Evolutionary conservation across 495 filamentous ascomycete species (phyloP).

Genomic region (Geopyxis carbonaria): DNA sequence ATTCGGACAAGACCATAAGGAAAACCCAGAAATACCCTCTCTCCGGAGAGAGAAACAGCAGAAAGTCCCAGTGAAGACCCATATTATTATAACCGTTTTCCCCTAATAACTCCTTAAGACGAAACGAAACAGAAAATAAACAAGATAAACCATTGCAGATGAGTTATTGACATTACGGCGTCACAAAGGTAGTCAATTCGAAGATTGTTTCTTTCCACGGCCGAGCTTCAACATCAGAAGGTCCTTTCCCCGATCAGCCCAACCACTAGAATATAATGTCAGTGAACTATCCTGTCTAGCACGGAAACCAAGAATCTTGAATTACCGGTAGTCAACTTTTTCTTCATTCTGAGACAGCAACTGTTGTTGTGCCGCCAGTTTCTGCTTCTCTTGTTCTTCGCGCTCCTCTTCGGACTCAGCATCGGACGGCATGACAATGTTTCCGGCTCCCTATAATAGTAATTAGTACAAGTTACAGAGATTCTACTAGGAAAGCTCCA

Average conservation of each 20-base stretch:
- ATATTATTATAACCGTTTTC: too few relatives aligned
- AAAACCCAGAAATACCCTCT: too few relatives aligned
- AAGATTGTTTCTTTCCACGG: neutral
- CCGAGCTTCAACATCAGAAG: conserved; percentile 26
- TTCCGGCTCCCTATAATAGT: conserved; percentile 34
- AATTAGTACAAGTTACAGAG: conserved; percentile 8
- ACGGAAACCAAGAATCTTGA: neutral
- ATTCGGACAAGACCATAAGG: too few relatives aligned
- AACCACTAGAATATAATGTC: conserved; percentile 15
- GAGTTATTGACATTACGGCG: too few relatives aligned
- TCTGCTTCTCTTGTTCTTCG: conserved; percentile 28
- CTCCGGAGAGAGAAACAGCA: too few relatives aligned
- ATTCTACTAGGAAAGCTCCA: conserved; percentile 6
- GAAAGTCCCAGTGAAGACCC: too few relatives aligned
- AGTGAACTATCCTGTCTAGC: neutral
- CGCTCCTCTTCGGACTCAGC: conserved; percentile 27
- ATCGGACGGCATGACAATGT: conserved; percentile 30
- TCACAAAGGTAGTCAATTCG: neutral
- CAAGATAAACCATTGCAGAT: too few relatives aligned
- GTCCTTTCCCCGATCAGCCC: conserved; percentile 39
- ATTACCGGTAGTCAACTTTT: conserved; percentile 16
- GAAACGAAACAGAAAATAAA: too few relatives aligned
- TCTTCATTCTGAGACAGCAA: conserved; percentile 8
- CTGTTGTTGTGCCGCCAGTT: conserved; percentile 13
- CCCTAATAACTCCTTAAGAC: too few relatives aligned